A percentile compares a stretch with the other conserved stretches of the same genome.
Evolutionary conservation across 192 early-diverging fungal genomes (phyloP).

Genomic region (Dimargaris verticillata): DNA sequence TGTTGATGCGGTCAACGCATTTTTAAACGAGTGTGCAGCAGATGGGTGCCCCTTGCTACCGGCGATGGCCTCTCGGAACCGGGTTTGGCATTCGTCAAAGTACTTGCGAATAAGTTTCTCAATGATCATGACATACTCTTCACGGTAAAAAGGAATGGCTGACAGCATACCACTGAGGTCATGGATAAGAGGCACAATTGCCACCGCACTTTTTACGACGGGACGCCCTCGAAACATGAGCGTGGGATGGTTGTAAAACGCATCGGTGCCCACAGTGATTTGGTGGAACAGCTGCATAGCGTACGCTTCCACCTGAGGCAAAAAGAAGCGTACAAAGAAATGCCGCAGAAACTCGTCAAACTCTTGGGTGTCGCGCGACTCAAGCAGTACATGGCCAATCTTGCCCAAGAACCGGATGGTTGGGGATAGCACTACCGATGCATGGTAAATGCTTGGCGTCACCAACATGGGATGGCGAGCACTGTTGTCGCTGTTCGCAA

Average conservation of each 20-base stretch:
- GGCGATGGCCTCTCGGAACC: constrained; percentile 18
- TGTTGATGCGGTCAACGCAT: background rate
- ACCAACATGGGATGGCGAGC: constrained; percentile 26
- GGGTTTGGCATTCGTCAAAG: constrained; percentile 47
- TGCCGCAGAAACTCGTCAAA: constrained; percentile 43
- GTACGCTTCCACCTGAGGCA: constrained; percentile 73
- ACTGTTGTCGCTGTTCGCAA: constrained; percentile 13
- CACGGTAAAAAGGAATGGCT: constrained; percentile 46
- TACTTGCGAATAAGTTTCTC: constrained; percentile 46
- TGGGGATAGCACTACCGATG: constrained; percentile 25
- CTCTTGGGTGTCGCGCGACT: constrained; percentile 13
- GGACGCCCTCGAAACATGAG: constrained; percentile 1
- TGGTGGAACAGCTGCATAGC: constrained; percentile 53
- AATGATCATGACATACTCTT: constrained; percentile 53
- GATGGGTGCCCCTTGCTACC: background rate
- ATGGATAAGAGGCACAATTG: constrained; percentile 41
- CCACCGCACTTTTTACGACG: constrained; percentile 37
- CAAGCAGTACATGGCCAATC: constrained; percentile 11
- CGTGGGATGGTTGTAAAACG: constrained; percentile 27
- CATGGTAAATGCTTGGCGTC: constrained; percentile 27
- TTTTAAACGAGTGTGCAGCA: no score
- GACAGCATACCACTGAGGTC: constrained; percentile 41
- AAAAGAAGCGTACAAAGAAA: constrained; percentile 39
- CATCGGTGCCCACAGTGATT: constrained; percentile 40
- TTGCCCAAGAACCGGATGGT: constrained; percentile 21